These are phyloP conservation scores for Ganoderma boninense DNA, from an alignment of 1,284 basidiomycete genomes.

Conservation along the genomic window DNA sequence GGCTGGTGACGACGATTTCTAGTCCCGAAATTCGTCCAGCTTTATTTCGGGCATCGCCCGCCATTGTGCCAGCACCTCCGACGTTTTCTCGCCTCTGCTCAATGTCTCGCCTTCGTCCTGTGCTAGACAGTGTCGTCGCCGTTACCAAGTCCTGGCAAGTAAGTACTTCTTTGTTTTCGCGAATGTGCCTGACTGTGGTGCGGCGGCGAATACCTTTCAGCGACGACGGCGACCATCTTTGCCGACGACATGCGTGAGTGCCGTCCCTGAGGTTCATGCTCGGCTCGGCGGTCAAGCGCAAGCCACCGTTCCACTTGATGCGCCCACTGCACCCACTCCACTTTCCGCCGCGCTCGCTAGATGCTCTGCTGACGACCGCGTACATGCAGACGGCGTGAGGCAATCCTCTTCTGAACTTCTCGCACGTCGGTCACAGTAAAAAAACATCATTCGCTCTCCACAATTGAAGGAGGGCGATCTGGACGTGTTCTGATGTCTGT, in stretches of 20 bases:
- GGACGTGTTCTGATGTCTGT: neutral
- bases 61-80: no score
- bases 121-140: no score
- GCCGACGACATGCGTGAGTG: neutral
- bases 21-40: no score
- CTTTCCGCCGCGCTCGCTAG: no score
- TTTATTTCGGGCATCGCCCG: no score
- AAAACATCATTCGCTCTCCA: neutral
- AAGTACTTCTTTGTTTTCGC: neutral
- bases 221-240: neutral
- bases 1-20: no score
- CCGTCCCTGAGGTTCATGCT: neutral
- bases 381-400: neutral
- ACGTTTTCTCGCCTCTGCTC: no score
- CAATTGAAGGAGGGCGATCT: neutral
- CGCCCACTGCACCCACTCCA: neutral
- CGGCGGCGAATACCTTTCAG: neutral
- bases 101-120: no score
- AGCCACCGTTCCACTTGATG: neutral
- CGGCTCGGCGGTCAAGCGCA: neutral
- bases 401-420: neutral
- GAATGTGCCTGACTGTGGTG: neutral
- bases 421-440: neutral
- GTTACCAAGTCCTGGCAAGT: neutral
- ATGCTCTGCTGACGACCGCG: neutral